Evolutionary conservation across 192 early-diverging fungal genomes (phyloP).

Genomic region (Linnemannia elongata): DNA sequence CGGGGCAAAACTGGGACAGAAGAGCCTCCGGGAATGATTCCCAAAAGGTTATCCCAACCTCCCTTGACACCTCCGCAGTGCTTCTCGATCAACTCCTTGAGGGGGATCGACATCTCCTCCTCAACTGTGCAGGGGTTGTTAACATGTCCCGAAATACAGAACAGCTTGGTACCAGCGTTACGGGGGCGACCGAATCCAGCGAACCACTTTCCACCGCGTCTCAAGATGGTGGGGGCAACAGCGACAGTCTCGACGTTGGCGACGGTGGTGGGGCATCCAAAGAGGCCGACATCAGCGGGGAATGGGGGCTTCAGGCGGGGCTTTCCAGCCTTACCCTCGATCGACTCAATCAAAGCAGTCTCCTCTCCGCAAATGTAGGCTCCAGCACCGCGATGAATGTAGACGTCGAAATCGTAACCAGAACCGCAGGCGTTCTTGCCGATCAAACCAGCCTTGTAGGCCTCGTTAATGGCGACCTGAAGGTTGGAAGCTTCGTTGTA

Average conservation of each 20-base stretch:
- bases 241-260: slow-evolving; percentile 99
- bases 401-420: slow-evolving; percentile 98
- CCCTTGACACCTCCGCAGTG: slow-evolving; percentile 98
- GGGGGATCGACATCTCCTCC: slow-evolving; percentile 98
- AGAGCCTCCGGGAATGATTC: slow-evolving; percentile 97
- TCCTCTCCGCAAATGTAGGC: slow-evolving; percentile 99
- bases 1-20: slow-evolving; percentile 93
- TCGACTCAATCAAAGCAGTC: slow-evolving; percentile 87
- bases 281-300: slow-evolving; percentile 98
- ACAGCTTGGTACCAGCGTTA: slow-evolving; percentile 97
- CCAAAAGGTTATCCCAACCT: slow-evolving; percentile 98
- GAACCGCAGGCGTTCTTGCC: slow-evolving; percentile 99
- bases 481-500: slow-evolving; percentile 96
- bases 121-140: slow-evolving; percentile 98
- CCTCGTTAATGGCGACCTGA: slow-evolving; percentile 96
- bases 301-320: slow-evolving; percentile 99
- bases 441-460: slow-evolving; percentile 96
- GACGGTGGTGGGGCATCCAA: slow-evolving; percentile 99
- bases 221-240: slow-evolving; percentile 92
- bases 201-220: slow-evolving; percentile 92
- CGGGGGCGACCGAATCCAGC: slow-evolving; percentile 92
- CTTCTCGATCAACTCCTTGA: slow-evolving; percentile 92
- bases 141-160: slow-evolving; percentile 98
- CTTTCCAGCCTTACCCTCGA: slow-evolving; percentile 99
- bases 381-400: slow-evolving; percentile 97